Conservation (phyloP, 2,329 filamentous ascomycete genomes). For the Xenosphaeropsis pyriputrescens region DNA sequence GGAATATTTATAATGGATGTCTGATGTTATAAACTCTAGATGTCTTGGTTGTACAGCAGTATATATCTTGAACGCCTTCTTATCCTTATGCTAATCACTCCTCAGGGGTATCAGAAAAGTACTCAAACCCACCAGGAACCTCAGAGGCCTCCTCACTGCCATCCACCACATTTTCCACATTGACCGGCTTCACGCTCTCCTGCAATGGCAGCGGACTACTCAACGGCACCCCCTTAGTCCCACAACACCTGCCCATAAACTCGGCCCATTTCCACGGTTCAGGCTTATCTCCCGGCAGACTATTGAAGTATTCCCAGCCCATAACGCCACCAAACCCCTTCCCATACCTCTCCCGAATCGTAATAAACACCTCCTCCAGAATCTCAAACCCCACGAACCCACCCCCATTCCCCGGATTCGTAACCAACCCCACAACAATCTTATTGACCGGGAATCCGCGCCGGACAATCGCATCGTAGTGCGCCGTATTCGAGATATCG, state of each 20-base stretch:
- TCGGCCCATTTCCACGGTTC: constrained; percentile 69
- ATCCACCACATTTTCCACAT: too few relatives aligned
- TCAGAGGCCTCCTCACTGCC: too few relatives aligned
- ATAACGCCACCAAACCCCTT: constrained; percentile 72
- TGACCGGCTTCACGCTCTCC: too few relatives aligned
- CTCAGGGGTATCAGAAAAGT: too few relatives aligned
- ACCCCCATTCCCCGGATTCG: constrained; percentile 59
- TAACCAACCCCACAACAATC: constrained; percentile 70
- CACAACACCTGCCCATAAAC: constrained; percentile 30
- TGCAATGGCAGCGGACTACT: too few relatives aligned
- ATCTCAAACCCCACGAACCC: constrained; percentile 46
- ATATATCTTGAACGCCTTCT: too few relatives aligned
- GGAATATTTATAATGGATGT: too few relatives aligned
- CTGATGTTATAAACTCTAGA: too few relatives aligned
- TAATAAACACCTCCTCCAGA: constrained; percentile 39
- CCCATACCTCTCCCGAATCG: constrained; percentile 39
- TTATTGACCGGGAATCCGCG: constrained; percentile 59
- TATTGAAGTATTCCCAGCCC: constrained; percentile 94
- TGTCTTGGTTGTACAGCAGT: too few relatives aligned
- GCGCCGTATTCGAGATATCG: constrained; percentile 21
- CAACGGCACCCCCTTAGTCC: constrained; percentile 3
- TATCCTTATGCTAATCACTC: too few relatives aligned
- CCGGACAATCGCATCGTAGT: constrained; percentile 36
- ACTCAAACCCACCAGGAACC: too few relatives aligned
- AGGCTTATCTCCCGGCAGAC: constrained; percentile 44